Evolutionary conservation across 345 rosid species (phyloP), one percentile per base, ranked within the genome.

Genomic region (Populus tremula): DNA sequence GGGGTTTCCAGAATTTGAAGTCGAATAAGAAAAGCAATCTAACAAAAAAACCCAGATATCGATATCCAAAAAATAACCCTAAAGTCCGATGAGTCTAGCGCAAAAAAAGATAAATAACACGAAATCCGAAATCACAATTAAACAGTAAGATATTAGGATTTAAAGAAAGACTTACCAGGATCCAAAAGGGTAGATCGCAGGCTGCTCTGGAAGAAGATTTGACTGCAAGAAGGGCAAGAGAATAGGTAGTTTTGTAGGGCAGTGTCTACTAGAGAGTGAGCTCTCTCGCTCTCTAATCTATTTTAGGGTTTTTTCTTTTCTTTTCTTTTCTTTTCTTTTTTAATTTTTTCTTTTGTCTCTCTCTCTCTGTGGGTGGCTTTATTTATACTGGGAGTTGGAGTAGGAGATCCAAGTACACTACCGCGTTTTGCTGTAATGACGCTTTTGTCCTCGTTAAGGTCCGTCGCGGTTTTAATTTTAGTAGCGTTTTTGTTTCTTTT

Each of bases 171-270:
- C 67, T 38, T 39, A 78, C 81, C 53, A 6, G 13, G 29, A 47
- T n/a, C 17, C 21, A 77, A 77, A 36, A 70, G 36, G n/a, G 17
- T 18, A 62, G 61, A 62, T 62, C 75, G 23, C 39, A 73, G 31
- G n/a, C 29, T 67, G 13, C 49, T 33, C 1, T 5, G 21, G n/a
- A 14, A 12, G 35, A 56, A 36, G 53, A 61, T 25, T 41, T 31
- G 36, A 31, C 9, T 35, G 3, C 12, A 1, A 4, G 25, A 0
- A 25, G 12, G 11, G 29, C 20, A 11, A 39, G 38, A 14, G 16
- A n/a, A 1, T 0, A 21, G 16, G n/a, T 1, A 16, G 10, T 41
- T 41, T 41, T 41, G 45, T 10, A 41, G 27, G 0, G 35, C 16
- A 49, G 13, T 10, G 23, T 20, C 72, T 64, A 31, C 59, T 53